phyloP scores from a whole-genome alignment of 129 eudicot species.

The Ambrosia trifida region DNA sequence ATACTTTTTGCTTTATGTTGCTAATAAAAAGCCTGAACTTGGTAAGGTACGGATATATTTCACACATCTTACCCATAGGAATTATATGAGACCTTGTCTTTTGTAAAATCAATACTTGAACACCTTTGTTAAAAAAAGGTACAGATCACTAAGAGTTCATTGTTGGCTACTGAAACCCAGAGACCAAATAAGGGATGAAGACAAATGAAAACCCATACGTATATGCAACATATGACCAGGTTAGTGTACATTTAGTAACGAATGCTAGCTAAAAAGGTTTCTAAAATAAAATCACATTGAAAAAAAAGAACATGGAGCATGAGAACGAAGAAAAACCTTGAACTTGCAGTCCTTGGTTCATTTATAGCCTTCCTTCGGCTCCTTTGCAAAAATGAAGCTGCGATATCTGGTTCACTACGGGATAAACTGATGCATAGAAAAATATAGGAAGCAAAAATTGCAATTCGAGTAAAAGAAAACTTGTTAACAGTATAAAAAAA shows the following conservation, averaged over 20 bases:
- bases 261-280: slow-evolving; percentile 15
- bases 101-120: not conserved
- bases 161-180: not conserved
- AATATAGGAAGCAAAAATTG: slow-evolving; percentile 12
- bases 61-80: not conserved
- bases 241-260: not conserved
- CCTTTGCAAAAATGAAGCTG: slow-evolving; percentile 87
- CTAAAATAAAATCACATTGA: slow-evolving; percentile 21
- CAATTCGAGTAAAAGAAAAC: not conserved
- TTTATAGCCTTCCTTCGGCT: slow-evolving; percentile 86
- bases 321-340: slow-evolving; percentile 58
- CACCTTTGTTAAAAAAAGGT: not conserved
- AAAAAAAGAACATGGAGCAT: slow-evolving; percentile 19
- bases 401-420: slow-evolving; percentile 94
- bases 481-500: not conserved
- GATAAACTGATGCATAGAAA: slow-evolving; percentile 55
- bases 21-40: slow-evolving; percentile 11
- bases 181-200: slow-evolving; percentile 7
- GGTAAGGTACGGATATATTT: not conserved
- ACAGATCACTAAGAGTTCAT: not conserved
- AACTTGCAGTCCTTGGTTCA: slow-evolving; percentile 92
- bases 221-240: slow-evolving; percentile 9
- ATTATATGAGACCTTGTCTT: not conserved
- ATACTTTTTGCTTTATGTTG: slow-evolving; percentile 1
- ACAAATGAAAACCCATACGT: slow-evolving; percentile 12